phyloP scores from a whole-genome alignment of 2,329 filamentous ascomycete genomes.

The Paramyrothecium sp. region DNA sequence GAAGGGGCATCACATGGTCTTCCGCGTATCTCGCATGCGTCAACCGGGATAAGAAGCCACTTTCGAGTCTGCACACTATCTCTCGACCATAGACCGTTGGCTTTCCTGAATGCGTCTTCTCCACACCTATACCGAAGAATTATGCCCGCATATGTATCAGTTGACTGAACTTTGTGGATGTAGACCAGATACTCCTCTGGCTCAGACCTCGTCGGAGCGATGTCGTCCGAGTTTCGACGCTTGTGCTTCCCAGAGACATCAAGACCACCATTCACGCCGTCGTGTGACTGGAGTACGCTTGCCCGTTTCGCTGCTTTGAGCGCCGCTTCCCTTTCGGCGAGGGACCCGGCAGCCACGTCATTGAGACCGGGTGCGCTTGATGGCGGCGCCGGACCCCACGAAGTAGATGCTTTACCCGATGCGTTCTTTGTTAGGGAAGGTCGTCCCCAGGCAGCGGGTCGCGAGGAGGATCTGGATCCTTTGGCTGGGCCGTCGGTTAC shows the following conservation, averaged over 20 bases:
- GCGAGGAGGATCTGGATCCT: conserved; percentile 14
- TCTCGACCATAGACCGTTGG: conserved; percentile 92
- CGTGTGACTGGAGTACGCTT: conserved; percentile 60
- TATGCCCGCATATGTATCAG: conserved; percentile 88
- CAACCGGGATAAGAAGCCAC: conserved; percentile 80
- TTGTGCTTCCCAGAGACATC: conserved; percentile 59
- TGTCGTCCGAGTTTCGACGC: conserved; percentile 67
- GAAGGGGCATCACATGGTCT: conserved; percentile 59
- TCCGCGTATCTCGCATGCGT: conserved; percentile 83
- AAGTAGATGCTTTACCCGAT: conserved; percentile 14
- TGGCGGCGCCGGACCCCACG: conserved; percentile 54
- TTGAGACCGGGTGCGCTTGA: conserved; percentile 32
- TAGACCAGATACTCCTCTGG: conserved; percentile 81
- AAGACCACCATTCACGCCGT: conserved; percentile 57
- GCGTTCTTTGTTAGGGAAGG: conserved; percentile 11
- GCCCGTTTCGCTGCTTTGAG: conserved; percentile 56
- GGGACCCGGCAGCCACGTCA: conserved; percentile 54
- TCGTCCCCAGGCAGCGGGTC: conserved; percentile 15
- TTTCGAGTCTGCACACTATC: conserved; percentile 86
- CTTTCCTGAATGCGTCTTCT: conserved; percentile 76
- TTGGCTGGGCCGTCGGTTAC: conserved; percentile 18
- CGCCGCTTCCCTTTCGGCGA: conserved; percentile 51
- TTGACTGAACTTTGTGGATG: conserved; percentile 77
- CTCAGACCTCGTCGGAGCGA: conserved; percentile 41
- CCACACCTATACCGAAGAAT: conserved; percentile 88